Evolutionary conservation across 2,329 filamentous ascomycete species (phyloP).

Genomic region (Aspergillus spinulosporus): DNA sequence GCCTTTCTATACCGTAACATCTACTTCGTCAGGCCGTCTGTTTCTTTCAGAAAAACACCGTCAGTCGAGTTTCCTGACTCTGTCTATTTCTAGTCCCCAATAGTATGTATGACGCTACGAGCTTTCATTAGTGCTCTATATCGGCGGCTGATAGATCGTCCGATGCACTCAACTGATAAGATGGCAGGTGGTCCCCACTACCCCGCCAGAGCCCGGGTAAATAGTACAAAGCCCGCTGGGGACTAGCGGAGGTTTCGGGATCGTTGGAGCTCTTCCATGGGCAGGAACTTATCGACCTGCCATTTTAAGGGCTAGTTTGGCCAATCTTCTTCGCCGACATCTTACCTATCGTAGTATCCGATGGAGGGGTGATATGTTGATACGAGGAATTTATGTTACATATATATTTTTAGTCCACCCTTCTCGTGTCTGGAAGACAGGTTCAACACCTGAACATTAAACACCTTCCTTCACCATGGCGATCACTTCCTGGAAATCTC

Average conservation of each 20-base stretch:
- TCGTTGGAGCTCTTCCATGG: not conserved
- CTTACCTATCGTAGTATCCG: not conserved
- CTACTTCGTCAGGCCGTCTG: too few species aligned
- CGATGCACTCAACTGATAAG: not conserved
- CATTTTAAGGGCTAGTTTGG: not conserved
- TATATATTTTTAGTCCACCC: not conserved
- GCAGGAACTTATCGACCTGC: not conserved
- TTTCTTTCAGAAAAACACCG: too few species aligned
- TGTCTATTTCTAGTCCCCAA: too few species aligned
- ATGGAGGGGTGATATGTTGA: not conserved
- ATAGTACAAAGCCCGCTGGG: slow-evolving; percentile 27
- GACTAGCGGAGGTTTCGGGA: too few species aligned
- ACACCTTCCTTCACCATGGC: slow-evolving; percentile 18
- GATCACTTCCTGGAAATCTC: slow-evolving; percentile 48
- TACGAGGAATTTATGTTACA: not conserved
- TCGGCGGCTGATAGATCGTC: not conserved
- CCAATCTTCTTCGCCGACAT: not conserved
- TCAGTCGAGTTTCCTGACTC: too few species aligned
- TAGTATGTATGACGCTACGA: not conserved
- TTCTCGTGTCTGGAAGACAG: too few species aligned
- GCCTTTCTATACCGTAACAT: too few species aligned
- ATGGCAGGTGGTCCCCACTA: not conserved
- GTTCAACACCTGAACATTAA: not conserved
- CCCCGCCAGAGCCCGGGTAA: slow-evolving; percentile 17
- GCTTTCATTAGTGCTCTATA: not conserved